Conservation (phyloP, 2,329 filamentous ascomycete genomes). For the Pochonia chlamydosporia region DNA sequence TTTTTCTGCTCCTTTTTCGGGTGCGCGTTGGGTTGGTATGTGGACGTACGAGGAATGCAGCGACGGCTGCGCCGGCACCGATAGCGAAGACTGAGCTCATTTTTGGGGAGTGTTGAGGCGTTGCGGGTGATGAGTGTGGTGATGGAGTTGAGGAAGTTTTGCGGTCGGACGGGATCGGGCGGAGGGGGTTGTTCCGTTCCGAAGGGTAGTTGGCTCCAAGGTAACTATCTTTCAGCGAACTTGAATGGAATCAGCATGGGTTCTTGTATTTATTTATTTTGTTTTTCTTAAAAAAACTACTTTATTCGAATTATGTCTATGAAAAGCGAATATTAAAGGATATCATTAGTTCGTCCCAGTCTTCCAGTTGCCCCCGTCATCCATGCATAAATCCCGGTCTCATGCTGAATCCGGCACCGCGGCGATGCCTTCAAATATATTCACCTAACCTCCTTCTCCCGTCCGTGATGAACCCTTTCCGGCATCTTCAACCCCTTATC, state of each 20-base stretch:
- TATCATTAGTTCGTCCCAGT: too few species aligned
- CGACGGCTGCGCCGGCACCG: constrained; percentile 43
- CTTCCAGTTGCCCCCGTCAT: too few species aligned
- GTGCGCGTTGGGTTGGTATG: not conserved
- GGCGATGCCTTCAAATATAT: too few species aligned
- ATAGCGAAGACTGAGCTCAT: constrained; percentile 41
- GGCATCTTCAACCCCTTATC: constrained; percentile 42
- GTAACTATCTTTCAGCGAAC: too few species aligned
- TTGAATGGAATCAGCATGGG: not conserved
- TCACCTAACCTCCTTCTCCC: constrained; percentile 10
- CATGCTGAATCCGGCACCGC: too few species aligned
- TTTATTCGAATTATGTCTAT: too few species aligned
- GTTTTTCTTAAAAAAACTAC: too few species aligned
- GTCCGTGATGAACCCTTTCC: constrained; percentile 34
- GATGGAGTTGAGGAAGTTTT: constrained; percentile 17
- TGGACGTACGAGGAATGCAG: constrained; percentile 43
- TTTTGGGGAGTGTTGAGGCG: constrained; percentile 7
- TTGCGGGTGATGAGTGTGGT: not conserved
- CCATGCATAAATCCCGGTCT: too few species aligned
- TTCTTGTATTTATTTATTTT: constrained; percentile 7
- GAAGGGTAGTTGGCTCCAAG: not conserved
- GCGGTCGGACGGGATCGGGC: constrained; percentile 16
- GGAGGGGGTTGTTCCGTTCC: constrained; percentile 16
- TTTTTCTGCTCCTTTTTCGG: not conserved
- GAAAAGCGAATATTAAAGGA: too few species aligned